Evolutionary conservation across 192 early-diverging fungal species (phyloP), one percentile per base, ranked within the genome.

Genomic region (Coemansia javaensis): DNA sequence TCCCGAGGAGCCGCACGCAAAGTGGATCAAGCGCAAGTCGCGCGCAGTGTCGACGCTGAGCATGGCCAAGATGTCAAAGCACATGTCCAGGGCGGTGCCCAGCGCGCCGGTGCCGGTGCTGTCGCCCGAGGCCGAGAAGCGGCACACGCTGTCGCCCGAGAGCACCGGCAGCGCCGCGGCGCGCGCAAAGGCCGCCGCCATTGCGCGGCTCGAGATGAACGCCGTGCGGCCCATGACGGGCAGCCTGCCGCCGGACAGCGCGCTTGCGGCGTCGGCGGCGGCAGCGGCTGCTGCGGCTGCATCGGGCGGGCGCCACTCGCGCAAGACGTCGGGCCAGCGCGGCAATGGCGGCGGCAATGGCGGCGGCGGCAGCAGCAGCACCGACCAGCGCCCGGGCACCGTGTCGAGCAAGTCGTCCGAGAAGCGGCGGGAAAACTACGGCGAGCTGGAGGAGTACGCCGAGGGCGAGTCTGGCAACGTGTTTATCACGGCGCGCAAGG

Each of bases 401-500:
- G 28, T 47, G 10, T 53, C 63, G 21, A 48, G 47, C 35, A 73
- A 72, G 40, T 64, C 61, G 33, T 63, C 60, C 21, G 60, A 49
- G 69, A 60, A 61, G 54, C 63, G 61, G 36, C 53, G 70, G 40
- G 63, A 66, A 28, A 73, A 73, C 63, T 73, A 73, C 21, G 70
- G 61, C 35, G 65, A 75, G 52, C 60, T 75, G 31, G 76, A 78
- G 27, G 64, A 67, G 40, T 78, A 68, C 32, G 76, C 76, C 1
- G 76, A 73, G 41, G 76, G 76, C 51, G 76, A 78, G 46, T 78
- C 53, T 0, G 76, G 76, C 44, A 72, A 65, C 35, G 59, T 78
- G 41, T 78, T 52, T 32, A 51, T 65, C 27, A 53, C 75, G 22
- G 39, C 42, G 43, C 63, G 68, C 46, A 63, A 57, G 27, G 34